phyloP scores from a whole-genome alignment of 2,329 filamentous ascomycete genomes.

The Alternaria gaisen region DNA sequence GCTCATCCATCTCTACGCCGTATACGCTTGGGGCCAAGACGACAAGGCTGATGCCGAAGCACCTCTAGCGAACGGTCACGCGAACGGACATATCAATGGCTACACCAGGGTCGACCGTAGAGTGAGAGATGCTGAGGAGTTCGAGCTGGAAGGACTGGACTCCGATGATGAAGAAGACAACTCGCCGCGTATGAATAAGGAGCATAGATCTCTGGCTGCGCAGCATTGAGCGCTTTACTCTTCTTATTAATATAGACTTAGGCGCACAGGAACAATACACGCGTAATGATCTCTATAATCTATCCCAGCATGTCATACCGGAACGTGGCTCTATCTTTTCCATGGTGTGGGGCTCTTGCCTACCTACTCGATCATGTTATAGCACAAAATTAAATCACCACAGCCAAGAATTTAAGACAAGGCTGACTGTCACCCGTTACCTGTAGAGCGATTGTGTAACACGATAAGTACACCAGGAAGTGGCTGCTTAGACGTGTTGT shows the following conservation, averaged over 20 bases:
- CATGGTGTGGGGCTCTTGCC: no score
- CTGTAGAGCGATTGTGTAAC: no score
- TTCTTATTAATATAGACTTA: background rate
- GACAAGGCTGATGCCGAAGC: constrained; percentile 49
- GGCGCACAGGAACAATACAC: background rate
- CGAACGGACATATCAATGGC: constrained; percentile 38
- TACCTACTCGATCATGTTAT: no score
- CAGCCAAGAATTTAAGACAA: no score
- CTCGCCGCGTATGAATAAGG: constrained; percentile 30
- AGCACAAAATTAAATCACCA: no score
- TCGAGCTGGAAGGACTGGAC: constrained; percentile 89
- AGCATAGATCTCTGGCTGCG: constrained; percentile 28
- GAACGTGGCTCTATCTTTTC: background rate
- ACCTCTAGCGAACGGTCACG: constrained; percentile 40
- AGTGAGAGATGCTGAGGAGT: constrained; percentile 85
- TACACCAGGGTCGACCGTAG: constrained; percentile 64
- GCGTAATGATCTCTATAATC: no score
- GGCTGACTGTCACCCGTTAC: no score
- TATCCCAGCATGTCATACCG: background rate
- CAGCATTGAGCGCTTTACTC: constrained; percentile 18
- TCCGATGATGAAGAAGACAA: constrained; percentile 80
- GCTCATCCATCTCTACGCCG: constrained; percentile 84
- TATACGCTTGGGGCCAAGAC: constrained; percentile 60
- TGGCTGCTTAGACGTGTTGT: background rate
- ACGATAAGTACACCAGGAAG: no score